Percentiles rank a stretch among this genome's conserved stretches.
phyloP scores from a whole-genome alignment of 75 land plant species.

The Cunninghamia lanceolata region DNA sequence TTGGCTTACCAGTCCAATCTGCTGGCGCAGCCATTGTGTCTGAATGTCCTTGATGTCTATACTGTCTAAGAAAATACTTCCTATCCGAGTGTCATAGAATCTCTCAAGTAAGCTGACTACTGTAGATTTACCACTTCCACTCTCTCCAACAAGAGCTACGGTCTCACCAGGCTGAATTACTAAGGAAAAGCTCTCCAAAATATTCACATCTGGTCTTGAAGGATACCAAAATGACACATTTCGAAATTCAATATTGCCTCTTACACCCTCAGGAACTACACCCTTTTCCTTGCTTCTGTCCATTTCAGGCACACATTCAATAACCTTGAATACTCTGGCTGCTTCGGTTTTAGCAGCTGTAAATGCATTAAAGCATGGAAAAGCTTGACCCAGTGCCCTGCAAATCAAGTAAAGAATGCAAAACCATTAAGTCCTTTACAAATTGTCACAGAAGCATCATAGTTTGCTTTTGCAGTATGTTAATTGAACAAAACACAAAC shows the following conservation, averaged over 20 bases:
- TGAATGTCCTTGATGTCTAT: constrained; percentile 29
- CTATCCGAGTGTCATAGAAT: constrained; percentile 23
- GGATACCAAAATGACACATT: constrained; percentile 43
- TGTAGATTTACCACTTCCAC: constrained; percentile 33
- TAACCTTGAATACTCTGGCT: constrained; percentile 5
- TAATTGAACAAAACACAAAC: not conserved
- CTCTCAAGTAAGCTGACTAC: constrained; percentile 21
- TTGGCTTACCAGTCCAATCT: constrained; percentile 44
- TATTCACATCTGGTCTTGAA: constrained; percentile 27
- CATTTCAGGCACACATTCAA: not conserved
- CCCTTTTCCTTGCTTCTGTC: constrained; percentile 1
- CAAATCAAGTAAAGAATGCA: not conserved
- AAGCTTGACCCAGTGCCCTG: constrained; percentile 13
- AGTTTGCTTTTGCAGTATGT: not conserved
- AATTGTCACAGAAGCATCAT: not conserved
- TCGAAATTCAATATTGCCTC: constrained; percentile 28
- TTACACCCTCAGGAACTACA: constrained; percentile 9
- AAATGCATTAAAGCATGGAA: not conserved
- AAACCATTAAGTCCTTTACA: not conserved
- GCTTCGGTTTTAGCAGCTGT: not conserved
- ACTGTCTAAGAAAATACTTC: constrained; percentile 38
- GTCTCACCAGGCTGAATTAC: constrained; percentile 30
- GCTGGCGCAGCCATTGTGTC: constrained; percentile 41
- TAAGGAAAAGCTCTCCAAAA: constrained; percentile 24
- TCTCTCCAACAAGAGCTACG: constrained; percentile 20